Percentiles rank a stretch among this genome's conserved stretches.
phyloP scores from a whole-genome alignment of 306 rosid species.

The Fagus crenata region DNA sequence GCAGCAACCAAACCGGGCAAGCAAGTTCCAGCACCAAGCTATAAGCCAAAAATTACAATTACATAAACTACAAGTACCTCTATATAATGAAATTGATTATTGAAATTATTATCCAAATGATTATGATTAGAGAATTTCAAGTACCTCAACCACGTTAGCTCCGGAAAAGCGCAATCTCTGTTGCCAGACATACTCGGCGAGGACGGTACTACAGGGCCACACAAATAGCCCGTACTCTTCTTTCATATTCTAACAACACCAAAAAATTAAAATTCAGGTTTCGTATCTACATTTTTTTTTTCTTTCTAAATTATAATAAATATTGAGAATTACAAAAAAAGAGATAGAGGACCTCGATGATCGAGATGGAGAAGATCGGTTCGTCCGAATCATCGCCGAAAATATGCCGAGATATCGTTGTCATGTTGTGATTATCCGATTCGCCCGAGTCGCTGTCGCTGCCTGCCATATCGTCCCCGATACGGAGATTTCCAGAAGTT shows the following conservation, averaged over 20 bases:
- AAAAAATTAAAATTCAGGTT: not conserved
- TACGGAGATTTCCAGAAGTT: not conserved
- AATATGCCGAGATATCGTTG: constrained; percentile 56
- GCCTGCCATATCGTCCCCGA: constrained; percentile 37
- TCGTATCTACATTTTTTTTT: not conserved
- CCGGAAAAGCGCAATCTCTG: constrained; percentile 60
- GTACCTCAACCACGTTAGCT: constrained; percentile 66
- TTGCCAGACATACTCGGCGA: constrained; percentile 87
- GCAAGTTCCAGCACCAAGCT: constrained; percentile 90
- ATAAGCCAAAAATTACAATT: constrained; percentile 8
- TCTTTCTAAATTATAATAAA: not conserved
- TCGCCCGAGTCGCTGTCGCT: constrained; percentile 23
- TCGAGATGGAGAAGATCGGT: constrained; percentile 48
- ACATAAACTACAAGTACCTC: not conserved
- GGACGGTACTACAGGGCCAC: constrained; percentile 83
- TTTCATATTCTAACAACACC: constrained; percentile 50
- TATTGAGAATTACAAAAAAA: not conserved
- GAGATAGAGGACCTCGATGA: constrained; percentile 56
- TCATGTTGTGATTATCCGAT: constrained; percentile 37
- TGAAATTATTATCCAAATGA: not conserved
- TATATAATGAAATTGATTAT: not conserved
- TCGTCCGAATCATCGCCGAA: constrained; percentile 44
- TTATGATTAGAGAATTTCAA: not conserved
- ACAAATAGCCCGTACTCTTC: constrained; percentile 84
- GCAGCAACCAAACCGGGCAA: constrained; percentile 85